A percentile compares a stretch with the other conserved stretches of the same genome.
Conservation (phyloP, 768 basidiomycete genomes). For the Russula brevipes region DNA sequence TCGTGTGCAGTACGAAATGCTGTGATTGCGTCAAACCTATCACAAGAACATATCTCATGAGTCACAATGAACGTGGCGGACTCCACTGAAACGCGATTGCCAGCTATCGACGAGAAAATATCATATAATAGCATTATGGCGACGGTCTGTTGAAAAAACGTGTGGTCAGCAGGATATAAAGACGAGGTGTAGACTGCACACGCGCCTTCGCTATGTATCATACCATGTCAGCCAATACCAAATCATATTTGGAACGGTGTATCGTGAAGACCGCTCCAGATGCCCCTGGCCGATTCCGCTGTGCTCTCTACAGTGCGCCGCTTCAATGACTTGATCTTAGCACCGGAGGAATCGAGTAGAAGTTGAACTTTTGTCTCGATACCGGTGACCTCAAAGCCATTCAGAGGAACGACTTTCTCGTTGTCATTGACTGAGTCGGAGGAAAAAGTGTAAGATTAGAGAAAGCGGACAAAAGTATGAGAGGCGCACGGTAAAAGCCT, state of each 20-base stretch:
- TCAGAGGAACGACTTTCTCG: conserved; percentile 83
- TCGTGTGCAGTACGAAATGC: conserved; percentile 11
- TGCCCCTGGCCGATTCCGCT: conserved; percentile 76
- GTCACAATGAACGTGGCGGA: conserved; percentile 6
- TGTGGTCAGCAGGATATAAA: background rate
- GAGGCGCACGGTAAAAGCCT: conserved; percentile 69
- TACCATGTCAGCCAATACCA: background rate
- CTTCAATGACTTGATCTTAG: conserved; percentile 78
- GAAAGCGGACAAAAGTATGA: background rate
- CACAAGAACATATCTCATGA: conserved; percentile 15
- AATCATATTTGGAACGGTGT: conserved; percentile 52
- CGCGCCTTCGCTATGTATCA: conserved; percentile 13
- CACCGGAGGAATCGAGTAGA: conserved; percentile 81
- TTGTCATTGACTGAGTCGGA: conserved; percentile 66
- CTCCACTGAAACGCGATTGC: background rate
- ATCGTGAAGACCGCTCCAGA: conserved; percentile 85
- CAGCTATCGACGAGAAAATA: too few species aligned
- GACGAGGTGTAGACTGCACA: background rate
- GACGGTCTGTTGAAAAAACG: conserved; percentile 1
- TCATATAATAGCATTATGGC: background rate
- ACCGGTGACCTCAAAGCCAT: conserved; percentile 64
- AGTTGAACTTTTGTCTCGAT: conserved; percentile 77
- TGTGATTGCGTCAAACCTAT: conserved; percentile 22
- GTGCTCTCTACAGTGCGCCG: conserved; percentile 67
- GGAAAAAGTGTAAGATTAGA: conserved; percentile 8